A percentile compares a stretch with the other conserved stretches of the same genome.
Conservation (phyloP, 192 early-diverging fungal species). For the Gaertneriomyces sp. region DNA sequence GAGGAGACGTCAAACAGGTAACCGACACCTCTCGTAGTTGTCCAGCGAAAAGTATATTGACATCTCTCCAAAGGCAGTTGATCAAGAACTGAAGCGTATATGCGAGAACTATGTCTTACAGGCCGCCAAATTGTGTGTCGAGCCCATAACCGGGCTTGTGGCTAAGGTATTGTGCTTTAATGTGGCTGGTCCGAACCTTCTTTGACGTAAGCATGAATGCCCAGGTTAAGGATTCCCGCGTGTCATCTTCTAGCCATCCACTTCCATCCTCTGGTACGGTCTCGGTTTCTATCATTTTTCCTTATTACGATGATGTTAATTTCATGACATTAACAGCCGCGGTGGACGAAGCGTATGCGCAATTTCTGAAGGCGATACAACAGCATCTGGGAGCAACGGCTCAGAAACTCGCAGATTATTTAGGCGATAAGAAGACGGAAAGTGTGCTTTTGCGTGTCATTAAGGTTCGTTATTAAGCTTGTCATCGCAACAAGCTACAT, state of each 20-base stretch:
- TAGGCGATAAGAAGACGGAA: slow-evolving; percentile 76
- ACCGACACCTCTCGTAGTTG: not conserved
- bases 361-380: slow-evolving; percentile 53
- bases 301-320: no score
- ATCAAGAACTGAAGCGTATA: slow-evolving; percentile 62
- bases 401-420: slow-evolving; percentile 61
- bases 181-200: slow-evolving; percentile 21
- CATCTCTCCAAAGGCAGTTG: slow-evolving; percentile 42
- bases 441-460: slow-evolving; percentile 66
- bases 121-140: slow-evolving; percentile 56
- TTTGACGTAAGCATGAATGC: slow-evolving; percentile 36
- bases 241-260: not conserved
- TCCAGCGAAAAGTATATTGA: not conserved
- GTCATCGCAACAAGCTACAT: no score
- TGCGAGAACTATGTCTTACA: slow-evolving; percentile 78
- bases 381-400: slow-evolving; percentile 51
- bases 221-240: slow-evolving; percentile 21
- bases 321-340: not conserved
- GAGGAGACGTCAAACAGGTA: slow-evolving; percentile 40
- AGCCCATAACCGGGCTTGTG: slow-evolving; percentile 65
- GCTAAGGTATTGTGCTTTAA: slow-evolving; percentile 56
- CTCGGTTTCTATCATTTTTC: not conserved
- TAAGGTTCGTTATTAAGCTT: slow-evolving; percentile 42
- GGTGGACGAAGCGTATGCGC: not conserved
- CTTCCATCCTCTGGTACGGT: not conserved